phyloP scores from a whole-genome alignment of 176 grass and related monocot genomes.

The Eremochloa ophiuroides region DNA sequence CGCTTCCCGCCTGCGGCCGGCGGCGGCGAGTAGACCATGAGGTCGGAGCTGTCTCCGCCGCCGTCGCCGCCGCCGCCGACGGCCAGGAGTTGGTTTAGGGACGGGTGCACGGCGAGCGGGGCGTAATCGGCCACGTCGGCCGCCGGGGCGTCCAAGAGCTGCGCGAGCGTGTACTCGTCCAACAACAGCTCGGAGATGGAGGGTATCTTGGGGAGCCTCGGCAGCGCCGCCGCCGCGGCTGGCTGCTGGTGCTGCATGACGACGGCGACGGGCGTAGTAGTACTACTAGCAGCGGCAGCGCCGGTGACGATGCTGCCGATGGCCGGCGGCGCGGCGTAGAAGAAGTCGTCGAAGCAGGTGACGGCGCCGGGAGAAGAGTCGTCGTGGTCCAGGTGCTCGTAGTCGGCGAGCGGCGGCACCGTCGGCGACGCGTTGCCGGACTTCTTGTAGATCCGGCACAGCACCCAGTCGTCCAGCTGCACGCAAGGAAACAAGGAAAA shows the following conservation, averaged over 20 bases:
- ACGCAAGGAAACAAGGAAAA: neutral
- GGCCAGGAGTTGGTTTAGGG: conserved; percentile 38
- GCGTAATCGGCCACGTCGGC: neutral
- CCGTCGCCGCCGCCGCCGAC: neutral
- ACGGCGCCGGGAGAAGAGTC: neutral
- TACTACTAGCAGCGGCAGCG: neutral
- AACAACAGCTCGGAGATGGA: conserved; percentile 33
- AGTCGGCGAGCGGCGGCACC: conserved; percentile 44
- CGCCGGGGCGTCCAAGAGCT: conserved; percentile 22
- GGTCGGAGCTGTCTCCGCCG: neutral
- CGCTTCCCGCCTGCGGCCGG: conserved; percentile 1
- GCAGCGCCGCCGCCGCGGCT: too few species aligned
- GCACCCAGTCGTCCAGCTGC: conserved; percentile 94
- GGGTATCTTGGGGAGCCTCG: conserved; percentile 14
- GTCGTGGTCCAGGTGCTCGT: conserved; percentile 38
- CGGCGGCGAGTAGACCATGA: neutral
- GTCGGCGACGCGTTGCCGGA: conserved; percentile 41
- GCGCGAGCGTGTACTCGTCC: conserved; percentile 37
- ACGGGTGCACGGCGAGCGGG: conserved; percentile 35
- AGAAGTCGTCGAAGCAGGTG: neutral
- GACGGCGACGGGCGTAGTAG: neutral
- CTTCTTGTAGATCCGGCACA: conserved; percentile 94
- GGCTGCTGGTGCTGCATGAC: neutral
- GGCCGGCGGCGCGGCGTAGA: neutral
- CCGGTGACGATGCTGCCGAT: neutral